Evolutionary conservation across 2,329 filamentous ascomycete species (phyloP).

Genomic region (Ceratocystis huliohia): DNA sequence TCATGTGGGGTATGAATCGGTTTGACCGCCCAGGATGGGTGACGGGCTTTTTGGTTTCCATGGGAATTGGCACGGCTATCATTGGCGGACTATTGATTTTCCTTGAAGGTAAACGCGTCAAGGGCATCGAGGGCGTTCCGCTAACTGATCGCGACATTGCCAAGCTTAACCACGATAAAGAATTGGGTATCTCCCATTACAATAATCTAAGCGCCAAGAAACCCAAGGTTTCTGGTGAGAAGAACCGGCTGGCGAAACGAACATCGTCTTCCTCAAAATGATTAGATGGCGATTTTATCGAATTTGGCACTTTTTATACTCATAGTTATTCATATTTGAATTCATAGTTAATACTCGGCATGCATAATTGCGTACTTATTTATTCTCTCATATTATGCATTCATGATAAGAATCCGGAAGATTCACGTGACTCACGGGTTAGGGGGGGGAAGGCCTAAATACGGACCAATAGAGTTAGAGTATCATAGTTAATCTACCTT

Average conservation of each 20-base stretch:
- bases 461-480: too few species aligned
- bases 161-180: slow-evolving; percentile 39
- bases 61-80: slow-evolving; percentile 54
- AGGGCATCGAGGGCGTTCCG: slow-evolving; percentile 57
- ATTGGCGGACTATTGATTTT: slow-evolving; percentile 58
- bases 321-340: neutral
- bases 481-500: too few species aligned
- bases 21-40: slow-evolving; percentile 65
- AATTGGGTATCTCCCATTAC: slow-evolving; percentile 45
- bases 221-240: slow-evolving; percentile 33
- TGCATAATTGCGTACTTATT: too few species aligned
- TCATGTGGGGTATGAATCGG: slow-evolving; percentile 74
- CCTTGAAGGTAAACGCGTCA: slow-evolving; percentile 57
- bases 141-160: slow-evolving; percentile 43
- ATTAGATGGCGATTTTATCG: neutral
- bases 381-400: neutral
- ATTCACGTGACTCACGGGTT: too few species aligned
- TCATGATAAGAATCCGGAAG: neutral
- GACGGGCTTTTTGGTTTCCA: slow-evolving; percentile 63
- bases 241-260: slow-evolving; percentile 22
- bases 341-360: neutral
- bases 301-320: slow-evolving; percentile 9
- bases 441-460: too few species aligned
- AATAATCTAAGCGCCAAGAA: slow-evolving; percentile 43
- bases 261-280: neutral